Evolutionary conservation across 305 asterid genomes (phyloP), one percentile per base, ranked within the genome.

Genomic region (Nicotiana rustica): DNA sequence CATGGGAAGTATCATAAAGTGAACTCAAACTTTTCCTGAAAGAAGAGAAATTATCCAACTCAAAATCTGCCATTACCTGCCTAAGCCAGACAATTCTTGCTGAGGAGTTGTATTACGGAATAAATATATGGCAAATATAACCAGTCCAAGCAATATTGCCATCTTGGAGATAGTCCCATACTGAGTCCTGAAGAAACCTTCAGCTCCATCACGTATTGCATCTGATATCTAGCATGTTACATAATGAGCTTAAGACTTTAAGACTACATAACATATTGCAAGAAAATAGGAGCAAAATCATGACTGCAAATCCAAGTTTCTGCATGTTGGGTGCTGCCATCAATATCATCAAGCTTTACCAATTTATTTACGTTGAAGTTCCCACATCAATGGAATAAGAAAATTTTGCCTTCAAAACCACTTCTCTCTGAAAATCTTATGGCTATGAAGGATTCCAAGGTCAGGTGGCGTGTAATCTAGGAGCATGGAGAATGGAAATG

Each of bases 171-270:
- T 97, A 81, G 99, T 88, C 82, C 99, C 97, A 67, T 97, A 97
- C 87, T 97, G 99, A 69, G 99, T 95, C 90, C 97, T 92, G 85
- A 97, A 93, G 92, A 89, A 97, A 84, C 99, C 99, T 90, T 97
- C 99, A 80, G 99, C 99, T 81, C 99, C 99, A 88, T 97, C 99
- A 79, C 99, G 99, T 87, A 97, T 97, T 31, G 99, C 99, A 83
- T 97, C 99, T 88, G 99, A 95, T 90, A 97, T 97, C 99, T 97
- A 87, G 88, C 82, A 90, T 78, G 88, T 81, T 85, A 62, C 80
- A 85, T 81, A 81, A 82, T 81, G 87, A 83, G 86, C 81, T 91
- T 85, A 91, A 68, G 73, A 78, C 70, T 31, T 76, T 31, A 76
- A 55, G 66, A 55, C 67, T 31, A 31, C 35, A 31, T 64, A 52